Evolutionary conservation across 2,329 filamentous ascomycete species (phyloP).

Genomic region (Stylonectria norvegica): DNA sequence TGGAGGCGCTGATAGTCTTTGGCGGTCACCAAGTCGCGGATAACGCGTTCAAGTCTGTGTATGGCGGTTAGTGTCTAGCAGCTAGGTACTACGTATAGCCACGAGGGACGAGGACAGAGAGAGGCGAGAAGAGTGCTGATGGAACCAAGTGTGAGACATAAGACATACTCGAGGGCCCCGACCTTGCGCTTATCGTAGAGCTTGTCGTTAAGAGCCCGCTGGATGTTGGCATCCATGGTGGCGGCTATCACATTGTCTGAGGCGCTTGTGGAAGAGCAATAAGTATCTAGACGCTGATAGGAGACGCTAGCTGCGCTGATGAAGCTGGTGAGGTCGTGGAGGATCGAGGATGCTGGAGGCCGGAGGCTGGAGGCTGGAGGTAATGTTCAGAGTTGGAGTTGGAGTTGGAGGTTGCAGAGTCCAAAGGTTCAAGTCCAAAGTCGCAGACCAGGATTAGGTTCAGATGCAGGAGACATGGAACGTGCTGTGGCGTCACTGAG

Average conservation of each 20-base stretch:
- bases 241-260: slow-evolving; percentile 21
- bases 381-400: too few relatives aligned
- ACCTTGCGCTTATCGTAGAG: slow-evolving; percentile 98
- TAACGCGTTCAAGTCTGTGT: slow-evolving; percentile 78
- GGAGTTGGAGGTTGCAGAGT: too few relatives aligned
- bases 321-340: too few relatives aligned
- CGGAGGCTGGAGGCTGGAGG: too few relatives aligned
- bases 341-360: too few relatives aligned
- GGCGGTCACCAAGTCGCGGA: slow-evolving; percentile 74
- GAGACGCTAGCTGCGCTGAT: too few relatives aligned
- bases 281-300: not conserved
- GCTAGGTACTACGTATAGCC: too few relatives aligned
- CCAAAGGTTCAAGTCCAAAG: too few relatives aligned
- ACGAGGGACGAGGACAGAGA: too few relatives aligned
- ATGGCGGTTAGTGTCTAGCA: slow-evolving; percentile 7
- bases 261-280: not conserved
- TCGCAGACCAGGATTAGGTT: too few relatives aligned
- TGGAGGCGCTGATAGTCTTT: slow-evolving; percentile 78
- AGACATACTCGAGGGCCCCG: slow-evolving; percentile 85
- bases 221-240: slow-evolving; percentile 82
- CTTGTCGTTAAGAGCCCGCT: slow-evolving; percentile 93
- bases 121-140: not conserved
- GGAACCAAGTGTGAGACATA: slow-evolving; percentile 1
- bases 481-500: slow-evolving; percentile 1
- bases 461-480: not conserved